Base-by-base conservation (phyloP, 176 grass and related monocot species). In the Otatea glauca region DNA sequence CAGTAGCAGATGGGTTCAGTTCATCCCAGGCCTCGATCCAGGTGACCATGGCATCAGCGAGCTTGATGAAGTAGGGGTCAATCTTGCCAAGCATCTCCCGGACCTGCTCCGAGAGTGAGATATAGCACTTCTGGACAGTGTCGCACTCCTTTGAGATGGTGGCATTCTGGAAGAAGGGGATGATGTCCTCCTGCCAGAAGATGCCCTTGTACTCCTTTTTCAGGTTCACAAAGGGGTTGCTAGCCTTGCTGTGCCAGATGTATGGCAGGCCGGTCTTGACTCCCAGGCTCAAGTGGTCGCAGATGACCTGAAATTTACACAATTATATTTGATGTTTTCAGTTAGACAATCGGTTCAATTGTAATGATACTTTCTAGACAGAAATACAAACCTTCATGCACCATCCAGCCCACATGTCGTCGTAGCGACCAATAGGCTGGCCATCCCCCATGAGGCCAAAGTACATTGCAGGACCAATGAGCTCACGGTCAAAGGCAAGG, bases 181-280 rank as follows among this genome's bases (percentile, higher is more conserved):
- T 97, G 64, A 94, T 90, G 71, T 97, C 92, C 86, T 97, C 95
- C 82, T 97, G 95, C 95, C 95, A 97, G 95, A 94, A 97, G 80
- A 97, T 97, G 17, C 92, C 95, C 54, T 97, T 97, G 90, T 98
- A 98, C 71, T 98, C 96, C 79, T 98, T 98, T 68, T 85, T 98
- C 77, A 98, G 80, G 89, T 98, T 98, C 5, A 95, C 93, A 4
- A 98, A 98, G 78, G 96, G 96, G 91, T 98, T 98, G 91, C 92
- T 95, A 77, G 96, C 96, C 93, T 98, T 98, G 96, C 92, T 95
- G 89, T 98, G 96, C 96, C 96, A 98, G 91, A 98, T 88, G 87
- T 98, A 98, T 18, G 96, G 96, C 66, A 98, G 71, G 35, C 96
- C 96, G 20, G 96, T 98, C 91, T 98, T 98, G 34, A 98, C 93